A percentile compares a stretch with the other conserved stretches of the same genome.
Conservation (phyloP, 208 protist genomes). For the Acanthamoeba healyi region DNA sequence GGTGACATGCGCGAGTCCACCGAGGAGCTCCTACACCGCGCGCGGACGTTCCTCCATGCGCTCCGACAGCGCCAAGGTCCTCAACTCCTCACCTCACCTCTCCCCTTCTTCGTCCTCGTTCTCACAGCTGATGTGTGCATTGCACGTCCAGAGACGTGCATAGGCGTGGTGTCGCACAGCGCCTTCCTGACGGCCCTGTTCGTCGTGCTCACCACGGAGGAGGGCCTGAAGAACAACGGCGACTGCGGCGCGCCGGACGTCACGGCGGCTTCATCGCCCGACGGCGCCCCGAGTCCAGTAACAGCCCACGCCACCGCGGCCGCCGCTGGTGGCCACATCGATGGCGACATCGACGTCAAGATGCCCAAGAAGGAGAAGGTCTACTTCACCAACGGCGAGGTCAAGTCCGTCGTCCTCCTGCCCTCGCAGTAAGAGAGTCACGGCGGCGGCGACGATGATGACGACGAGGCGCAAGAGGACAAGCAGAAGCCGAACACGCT, state of each 20-base stretch:
- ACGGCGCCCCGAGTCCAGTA: background rate
- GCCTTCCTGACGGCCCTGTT: constrained; percentile 53
- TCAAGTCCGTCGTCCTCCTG: constrained; percentile 30
- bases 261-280: background rate
- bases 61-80: constrained; percentile 10
- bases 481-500: too few species aligned
- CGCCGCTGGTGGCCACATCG: background rate
- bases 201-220: constrained; percentile 32
- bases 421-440: too few species aligned
- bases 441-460: too few species aligned
- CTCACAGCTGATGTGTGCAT: too few species aligned
- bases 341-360: background rate
- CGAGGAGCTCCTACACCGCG: background rate
- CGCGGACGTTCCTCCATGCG: background rate
- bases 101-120: background rate
- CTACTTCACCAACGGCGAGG: constrained; percentile 65
- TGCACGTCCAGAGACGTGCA: constrained; percentile 8
- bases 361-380: constrained; percentile 16
- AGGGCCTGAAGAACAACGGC: constrained; percentile 23
- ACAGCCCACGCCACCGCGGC: background rate
- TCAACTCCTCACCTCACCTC: too few species aligned
- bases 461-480: too few species aligned
- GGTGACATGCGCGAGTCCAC: constrained; percentile 5
- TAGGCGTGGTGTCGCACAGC: constrained; percentile 36
- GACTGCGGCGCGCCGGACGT: background rate